Conservation (phyloP, 108 stramenopile species). For the Cyclotella kingstonii region DNA sequence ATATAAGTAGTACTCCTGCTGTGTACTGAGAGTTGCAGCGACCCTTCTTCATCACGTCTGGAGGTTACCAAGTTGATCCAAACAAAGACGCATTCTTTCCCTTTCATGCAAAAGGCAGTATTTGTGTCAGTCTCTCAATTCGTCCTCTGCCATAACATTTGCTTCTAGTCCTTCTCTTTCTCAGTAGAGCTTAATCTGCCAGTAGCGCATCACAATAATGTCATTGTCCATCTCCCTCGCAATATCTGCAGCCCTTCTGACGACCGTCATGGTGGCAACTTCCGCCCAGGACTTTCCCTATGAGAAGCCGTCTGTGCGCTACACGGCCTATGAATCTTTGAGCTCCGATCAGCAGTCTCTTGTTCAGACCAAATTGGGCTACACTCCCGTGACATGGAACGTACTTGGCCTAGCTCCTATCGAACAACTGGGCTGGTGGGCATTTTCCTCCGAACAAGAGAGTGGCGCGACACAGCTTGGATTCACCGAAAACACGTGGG, state of each 20-base stretch:
- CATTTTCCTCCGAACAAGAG: constrained; percentile 20
- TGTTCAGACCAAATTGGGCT: constrained; percentile 28
- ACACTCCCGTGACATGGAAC: constrained; percentile 35
- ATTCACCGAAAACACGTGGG: constrained; percentile 41
- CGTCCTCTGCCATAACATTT: no score
- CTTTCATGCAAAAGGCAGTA: no score
- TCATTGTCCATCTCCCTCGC: background rate
- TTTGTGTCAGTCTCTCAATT: no score
- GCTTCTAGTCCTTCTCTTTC: no score
- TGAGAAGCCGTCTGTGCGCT: constrained; percentile 19
- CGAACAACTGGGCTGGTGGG: constrained; percentile 27
- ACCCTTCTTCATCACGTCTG: no score
- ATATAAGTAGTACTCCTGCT: no score
- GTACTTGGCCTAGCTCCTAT: constrained; percentile 17
- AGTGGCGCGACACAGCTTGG: constrained; percentile 26
- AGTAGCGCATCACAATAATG: constrained; percentile 3
- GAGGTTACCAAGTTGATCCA: no score
- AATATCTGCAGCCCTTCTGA: constrained; percentile 7
- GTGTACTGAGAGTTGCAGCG: no score
- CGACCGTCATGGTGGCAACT: background rate
- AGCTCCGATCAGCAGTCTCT: constrained; percentile 15
- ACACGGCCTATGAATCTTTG: constrained; percentile 26
- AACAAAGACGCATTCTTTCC: no score
- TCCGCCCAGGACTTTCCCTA: constrained; percentile 19
- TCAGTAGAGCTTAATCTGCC: no score